phyloP scores from a whole-genome alignment of 2,329 filamentous ascomycete genomes.

The Daldinia eschscholtzii region DNA sequence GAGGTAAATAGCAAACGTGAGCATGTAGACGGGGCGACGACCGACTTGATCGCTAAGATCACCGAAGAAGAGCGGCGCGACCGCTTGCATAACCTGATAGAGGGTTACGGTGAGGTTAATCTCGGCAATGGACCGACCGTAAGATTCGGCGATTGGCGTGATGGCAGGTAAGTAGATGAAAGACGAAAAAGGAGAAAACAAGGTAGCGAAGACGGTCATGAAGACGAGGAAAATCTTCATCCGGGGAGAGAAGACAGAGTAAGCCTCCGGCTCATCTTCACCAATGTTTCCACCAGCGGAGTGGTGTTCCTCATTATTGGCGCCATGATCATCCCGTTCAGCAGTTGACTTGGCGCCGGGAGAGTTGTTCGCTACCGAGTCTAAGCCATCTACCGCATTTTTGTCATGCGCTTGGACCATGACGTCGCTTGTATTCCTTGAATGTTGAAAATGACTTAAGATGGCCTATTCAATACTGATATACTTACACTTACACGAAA shows the following conservation, averaged over 20 bases:
- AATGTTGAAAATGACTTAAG: background rate
- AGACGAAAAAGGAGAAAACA: slow-evolving; percentile 11
- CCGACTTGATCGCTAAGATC: slow-evolving; percentile 12
- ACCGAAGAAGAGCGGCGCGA: slow-evolving; percentile 13
- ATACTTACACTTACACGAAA: background rate
- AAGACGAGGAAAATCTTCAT: slow-evolving; percentile 9
- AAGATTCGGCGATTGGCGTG: background rate
- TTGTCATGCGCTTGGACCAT: background rate
- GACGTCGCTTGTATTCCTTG: background rate
- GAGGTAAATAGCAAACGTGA: slow-evolving; percentile 10
- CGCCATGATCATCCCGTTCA: background rate
- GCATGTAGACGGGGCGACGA: slow-evolving; percentile 13
- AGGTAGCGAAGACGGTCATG: slow-evolving; percentile 4
- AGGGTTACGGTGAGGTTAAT: slow-evolving; percentile 16
- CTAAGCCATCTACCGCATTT: background rate
- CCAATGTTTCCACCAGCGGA: background rate
- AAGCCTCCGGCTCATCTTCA: slow-evolving; percentile 3
- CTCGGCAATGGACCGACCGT: background rate
- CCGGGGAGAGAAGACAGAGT: slow-evolving; percentile 8
- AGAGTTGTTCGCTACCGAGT: background rate
- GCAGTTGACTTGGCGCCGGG: background rate
- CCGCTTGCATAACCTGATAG: slow-evolving; percentile 12
- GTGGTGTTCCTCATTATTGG: background rate
- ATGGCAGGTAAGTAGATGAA: slow-evolving; percentile 20
- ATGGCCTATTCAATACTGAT: no score